Conservation (phyloP, 2,329 filamentous ascomycete species). For the Colletotrichum tropicicola region DNA sequence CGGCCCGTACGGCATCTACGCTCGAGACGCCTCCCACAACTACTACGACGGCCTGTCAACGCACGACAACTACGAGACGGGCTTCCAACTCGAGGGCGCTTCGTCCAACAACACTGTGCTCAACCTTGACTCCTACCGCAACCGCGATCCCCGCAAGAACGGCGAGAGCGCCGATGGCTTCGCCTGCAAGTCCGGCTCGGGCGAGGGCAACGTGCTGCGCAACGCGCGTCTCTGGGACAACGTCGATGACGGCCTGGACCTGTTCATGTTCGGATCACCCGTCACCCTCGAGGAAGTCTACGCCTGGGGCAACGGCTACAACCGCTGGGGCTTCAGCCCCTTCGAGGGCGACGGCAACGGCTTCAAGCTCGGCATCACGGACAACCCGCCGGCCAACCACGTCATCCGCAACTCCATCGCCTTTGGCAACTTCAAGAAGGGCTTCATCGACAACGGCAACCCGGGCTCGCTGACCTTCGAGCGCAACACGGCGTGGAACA, state of each 20-base stretch:
- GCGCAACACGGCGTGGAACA: constrained; percentile 56
- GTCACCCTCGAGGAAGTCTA: constrained; percentile 52
- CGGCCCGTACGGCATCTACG: constrained; percentile 43
- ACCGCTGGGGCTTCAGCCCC: constrained; percentile 49
- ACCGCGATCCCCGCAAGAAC: constrained; percentile 56
- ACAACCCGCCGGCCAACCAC: constrained; percentile 50
- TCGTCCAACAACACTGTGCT: constrained; percentile 45
- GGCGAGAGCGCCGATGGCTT: constrained; percentile 58
- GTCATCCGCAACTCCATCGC: constrained; percentile 52
- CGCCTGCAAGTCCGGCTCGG: constrained; percentile 53
- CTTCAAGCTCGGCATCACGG: constrained; percentile 54
- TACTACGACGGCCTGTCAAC: constrained; percentile 42
- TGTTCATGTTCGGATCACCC: constrained; percentile 49
- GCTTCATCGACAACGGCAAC: constrained; percentile 56
- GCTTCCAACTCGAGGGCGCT: constrained; percentile 42
- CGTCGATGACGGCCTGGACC: constrained; percentile 56
- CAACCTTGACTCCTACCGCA: constrained; percentile 50
- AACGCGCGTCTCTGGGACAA: constrained; percentile 57
- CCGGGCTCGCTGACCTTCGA: constrained; percentile 48
- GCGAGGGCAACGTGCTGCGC: constrained; percentile 53
- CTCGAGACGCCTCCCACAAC: constrained; percentile 42
- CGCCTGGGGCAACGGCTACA: constrained; percentile 55
- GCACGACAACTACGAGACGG: constrained; percentile 45
- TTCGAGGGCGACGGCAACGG: constrained; percentile 57
- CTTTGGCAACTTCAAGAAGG: constrained; percentile 51